Base-by-base conservation (phyloP, 345 rosid species). In the Camelina neglecta region DNA sequence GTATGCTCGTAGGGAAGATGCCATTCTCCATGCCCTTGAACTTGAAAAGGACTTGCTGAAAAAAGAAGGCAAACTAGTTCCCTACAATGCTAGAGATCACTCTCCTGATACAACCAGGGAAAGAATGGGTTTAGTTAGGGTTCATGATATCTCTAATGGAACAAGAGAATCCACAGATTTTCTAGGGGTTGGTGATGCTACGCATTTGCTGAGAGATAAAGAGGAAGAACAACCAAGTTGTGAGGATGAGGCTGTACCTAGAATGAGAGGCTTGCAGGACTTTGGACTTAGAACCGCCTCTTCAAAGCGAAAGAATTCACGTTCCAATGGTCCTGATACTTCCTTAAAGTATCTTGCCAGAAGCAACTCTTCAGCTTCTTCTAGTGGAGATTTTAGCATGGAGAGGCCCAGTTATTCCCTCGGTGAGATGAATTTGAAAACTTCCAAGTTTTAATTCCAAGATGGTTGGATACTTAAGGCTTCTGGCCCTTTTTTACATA, bases 1-100 rank as follows among this genome's bases (percentile, higher is more conserved):
- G 81, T 96, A 96, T 85, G 99, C 99, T 59, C 96, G 99, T 57
- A 82, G 98, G 67, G 99, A 96, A 85, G 99, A 96, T 80, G 98
- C 99, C 21, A 93, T 96, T 83, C 96, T 93, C 51, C 98, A 96
- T 77, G 99, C 98, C 11, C 97, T 96, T 75, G 99, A 96, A 78
- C 96, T 96, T 36, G 99, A 96, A 82, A 93, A 86, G 84, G 83
- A 86, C 78, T 15, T 79, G 49, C 60, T 84, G 79, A 84, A 70
- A 72, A 87, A 80, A 70, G 90, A 87, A 84, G 91, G 83, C 55
- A 86, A 82, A 67, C 60, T 72, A 3, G 78, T 76, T 70, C 65
- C 71, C 77, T 85, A 70, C 59, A 80, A 44, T 56, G 67, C 51
- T 42, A 81, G 70, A 75, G 83, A 79, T 65, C 73, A 80, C 59